phyloP scores from a whole-genome alignment of 169 alveolate species.

The Plasmodium vinckei region DNA sequence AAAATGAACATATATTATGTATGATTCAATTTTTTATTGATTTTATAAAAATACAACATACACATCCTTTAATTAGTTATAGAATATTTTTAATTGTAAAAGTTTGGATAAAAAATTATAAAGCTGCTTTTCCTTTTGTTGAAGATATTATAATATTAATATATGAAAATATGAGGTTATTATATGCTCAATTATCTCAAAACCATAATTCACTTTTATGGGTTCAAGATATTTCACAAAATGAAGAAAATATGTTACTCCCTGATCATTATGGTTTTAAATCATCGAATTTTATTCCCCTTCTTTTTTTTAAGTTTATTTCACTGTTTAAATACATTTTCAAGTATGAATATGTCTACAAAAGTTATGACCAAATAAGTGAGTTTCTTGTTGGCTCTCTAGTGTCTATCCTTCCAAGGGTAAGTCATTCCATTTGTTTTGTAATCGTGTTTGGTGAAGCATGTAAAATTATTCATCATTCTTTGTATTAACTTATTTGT shows the following conservation, averaged over 20 bases:
- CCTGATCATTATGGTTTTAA: slow-evolving; percentile 27
- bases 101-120: slow-evolving; percentile 42
- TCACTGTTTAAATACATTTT: slow-evolving; percentile 44
- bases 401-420: slow-evolving; percentile 20
- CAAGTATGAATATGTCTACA: slow-evolving; percentile 50
- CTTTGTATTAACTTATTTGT: no score
- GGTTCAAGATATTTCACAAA: background rate
- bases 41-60: slow-evolving; percentile 11
- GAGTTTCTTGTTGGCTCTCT: slow-evolving; percentile 49
- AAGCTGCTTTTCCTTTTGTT: slow-evolving; percentile 60
- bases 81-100: slow-evolving; percentile 43
- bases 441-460: no score
- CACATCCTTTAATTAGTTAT: slow-evolving; percentile 66
- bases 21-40: slow-evolving; percentile 57
- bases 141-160: slow-evolving; percentile 43
- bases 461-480: background rate
- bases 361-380: slow-evolving; percentile 33
- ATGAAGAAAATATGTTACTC: background rate
- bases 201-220: slow-evolving; percentile 7
- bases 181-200: slow-evolving; percentile 22
- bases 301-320: slow-evolving; percentile 51
- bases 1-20: slow-evolving; percentile 60
- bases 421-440: background rate
- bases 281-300: slow-evolving; percentile 61
- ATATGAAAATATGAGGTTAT: slow-evolving; percentile 29